Evolutionary conservation across 2,329 filamentous ascomycete genomes (phyloP).

Genomic region (Nemania sp.): DNA sequence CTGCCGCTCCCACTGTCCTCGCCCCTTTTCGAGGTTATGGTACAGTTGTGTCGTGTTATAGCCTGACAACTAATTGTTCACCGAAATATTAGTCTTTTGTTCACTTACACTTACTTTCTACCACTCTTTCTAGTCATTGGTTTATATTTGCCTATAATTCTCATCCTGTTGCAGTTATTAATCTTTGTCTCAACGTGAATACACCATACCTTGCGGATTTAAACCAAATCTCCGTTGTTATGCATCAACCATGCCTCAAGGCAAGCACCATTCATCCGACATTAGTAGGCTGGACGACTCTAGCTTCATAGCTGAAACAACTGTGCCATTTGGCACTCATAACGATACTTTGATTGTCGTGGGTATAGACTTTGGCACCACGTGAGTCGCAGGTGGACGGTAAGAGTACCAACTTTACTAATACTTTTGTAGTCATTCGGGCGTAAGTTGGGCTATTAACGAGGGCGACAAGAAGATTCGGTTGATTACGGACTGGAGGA

Average conservation of each 20-base stretch:
- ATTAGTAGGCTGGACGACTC: neutral
- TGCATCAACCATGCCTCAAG: neutral
- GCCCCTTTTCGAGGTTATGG: neutral
- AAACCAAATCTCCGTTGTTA: neutral
- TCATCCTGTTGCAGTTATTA: neutral
- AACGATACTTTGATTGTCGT: neutral
- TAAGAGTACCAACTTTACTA: neutral
- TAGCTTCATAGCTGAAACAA: neutral
- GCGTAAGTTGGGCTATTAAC: neutral
- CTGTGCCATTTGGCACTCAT: neutral
- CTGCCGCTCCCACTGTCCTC: neutral
- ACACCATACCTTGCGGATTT: neutral
- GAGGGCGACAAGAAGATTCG: neutral
- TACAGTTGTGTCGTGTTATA: neutral
- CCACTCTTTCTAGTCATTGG: neutral
- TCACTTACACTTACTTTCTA: neutral
- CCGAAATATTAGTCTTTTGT: neutral
- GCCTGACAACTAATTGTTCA: neutral
- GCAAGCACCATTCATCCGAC: neutral
- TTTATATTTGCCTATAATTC: neutral
- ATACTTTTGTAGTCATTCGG: neutral
- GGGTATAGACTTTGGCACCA: conserved; percentile 1
- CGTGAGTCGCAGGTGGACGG: neutral
- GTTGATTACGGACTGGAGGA: neutral
- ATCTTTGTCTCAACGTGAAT: neutral